phyloP scores from a whole-genome alignment of 2,329 filamentous ascomycete genomes.

The Trichoderma brevicompactum region DNA sequence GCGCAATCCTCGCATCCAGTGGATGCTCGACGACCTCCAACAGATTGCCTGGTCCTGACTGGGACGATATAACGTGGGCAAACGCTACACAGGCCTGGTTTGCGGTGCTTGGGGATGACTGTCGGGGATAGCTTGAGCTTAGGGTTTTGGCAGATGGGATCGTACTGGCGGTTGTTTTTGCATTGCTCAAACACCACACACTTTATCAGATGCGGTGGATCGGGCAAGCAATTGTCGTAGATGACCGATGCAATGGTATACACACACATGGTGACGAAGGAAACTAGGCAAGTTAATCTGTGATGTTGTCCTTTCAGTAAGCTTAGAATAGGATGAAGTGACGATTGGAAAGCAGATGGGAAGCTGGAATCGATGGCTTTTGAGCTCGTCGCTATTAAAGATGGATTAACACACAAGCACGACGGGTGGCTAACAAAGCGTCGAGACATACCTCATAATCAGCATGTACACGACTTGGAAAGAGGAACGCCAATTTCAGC shows the following conservation, averaged over 20 bases:
- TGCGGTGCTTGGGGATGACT: neutral
- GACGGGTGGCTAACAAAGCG: neutral
- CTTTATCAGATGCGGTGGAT: neutral
- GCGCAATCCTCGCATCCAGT: too few relatives aligned
- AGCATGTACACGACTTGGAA: neutral
- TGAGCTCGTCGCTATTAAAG: neutral
- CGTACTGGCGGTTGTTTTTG: neutral
- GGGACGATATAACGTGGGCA: neutral
- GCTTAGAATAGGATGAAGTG: neutral
- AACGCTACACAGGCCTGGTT: neutral
- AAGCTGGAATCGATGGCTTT: neutral
- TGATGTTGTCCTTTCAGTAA: too few relatives aligned
- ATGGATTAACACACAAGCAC: neutral
- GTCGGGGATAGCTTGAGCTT: neutral
- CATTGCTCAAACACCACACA: conserved; percentile 12
- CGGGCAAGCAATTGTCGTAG: neutral
- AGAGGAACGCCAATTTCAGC: conserved; percentile 3
- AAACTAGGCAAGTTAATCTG: too few relatives aligned
- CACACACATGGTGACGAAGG: neutral
- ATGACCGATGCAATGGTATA: neutral
- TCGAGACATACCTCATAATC: neutral
- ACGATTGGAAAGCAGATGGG: neutral
- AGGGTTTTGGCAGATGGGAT: neutral
- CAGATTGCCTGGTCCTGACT: neutral
- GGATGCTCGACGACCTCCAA: too few relatives aligned